These are phyloP conservation scores for Aspergillus udagawae DNA, from an alignment of 2,329 filamentous ascomycete species.

Conservation along the genomic window DNA sequence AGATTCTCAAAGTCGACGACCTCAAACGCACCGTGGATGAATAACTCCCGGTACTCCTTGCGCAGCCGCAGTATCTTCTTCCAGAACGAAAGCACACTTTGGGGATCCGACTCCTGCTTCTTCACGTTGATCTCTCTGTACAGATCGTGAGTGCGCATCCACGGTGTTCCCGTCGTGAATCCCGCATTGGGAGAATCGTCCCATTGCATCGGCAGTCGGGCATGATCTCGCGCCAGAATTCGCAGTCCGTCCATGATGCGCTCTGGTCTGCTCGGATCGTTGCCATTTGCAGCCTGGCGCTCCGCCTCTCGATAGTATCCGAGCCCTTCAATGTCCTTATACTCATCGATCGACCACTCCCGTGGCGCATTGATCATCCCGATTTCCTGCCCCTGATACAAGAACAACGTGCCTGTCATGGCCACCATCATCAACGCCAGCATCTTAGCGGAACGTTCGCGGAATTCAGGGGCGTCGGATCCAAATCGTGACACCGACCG, in stretches of 20 bases:
- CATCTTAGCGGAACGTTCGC: slow-evolving; percentile 51
- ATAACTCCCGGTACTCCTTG: slow-evolving; percentile 54
- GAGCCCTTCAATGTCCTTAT: slow-evolving; percentile 41
- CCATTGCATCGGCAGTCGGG: slow-evolving; percentile 67
- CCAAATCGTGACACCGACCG: slow-evolving; percentile 54
- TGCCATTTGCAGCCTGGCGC: slow-evolving; percentile 29
- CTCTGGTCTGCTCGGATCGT: slow-evolving; percentile 10
- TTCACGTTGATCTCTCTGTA: slow-evolving; percentile 44
- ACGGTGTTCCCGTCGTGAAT: slow-evolving; percentile 56
- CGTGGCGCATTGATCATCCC: slow-evolving; percentile 55
- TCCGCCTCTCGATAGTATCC: slow-evolving; percentile 45
- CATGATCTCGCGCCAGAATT: slow-evolving; percentile 56
- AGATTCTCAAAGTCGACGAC: slow-evolving; percentile 17
- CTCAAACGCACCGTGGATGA: slow-evolving; percentile 34
- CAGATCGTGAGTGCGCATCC: slow-evolving; percentile 57
- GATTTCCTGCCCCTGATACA: slow-evolving; percentile 60
- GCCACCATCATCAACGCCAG: slow-evolving; percentile 48
- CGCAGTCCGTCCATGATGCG: slow-evolving; percentile 41
- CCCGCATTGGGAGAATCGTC: slow-evolving; percentile 53
- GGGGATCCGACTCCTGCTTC: slow-evolving; percentile 45
- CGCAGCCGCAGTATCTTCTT: slow-evolving; percentile 50
- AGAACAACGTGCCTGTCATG: slow-evolving; percentile 52
- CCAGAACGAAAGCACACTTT: slow-evolving; percentile 58
- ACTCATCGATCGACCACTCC: slow-evolving; percentile 47
- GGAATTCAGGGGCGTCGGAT: slow-evolving; percentile 45